Conservation (phyloP, 2,329 filamentous ascomycete species). For the Trichoderma sp. region DNA sequence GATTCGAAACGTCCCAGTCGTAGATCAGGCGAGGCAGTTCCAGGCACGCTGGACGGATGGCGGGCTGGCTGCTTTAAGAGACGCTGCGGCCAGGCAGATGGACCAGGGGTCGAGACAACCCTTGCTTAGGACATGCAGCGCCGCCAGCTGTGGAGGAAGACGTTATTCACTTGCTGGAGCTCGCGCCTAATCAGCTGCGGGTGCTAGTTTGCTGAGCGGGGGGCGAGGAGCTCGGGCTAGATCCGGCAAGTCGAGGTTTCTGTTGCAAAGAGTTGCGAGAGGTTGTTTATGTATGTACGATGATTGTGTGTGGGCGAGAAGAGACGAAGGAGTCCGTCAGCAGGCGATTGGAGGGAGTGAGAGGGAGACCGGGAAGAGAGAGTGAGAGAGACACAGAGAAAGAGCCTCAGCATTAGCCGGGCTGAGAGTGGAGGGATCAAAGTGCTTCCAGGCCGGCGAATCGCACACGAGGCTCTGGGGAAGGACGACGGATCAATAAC, state of each 20-base stretch:
- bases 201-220: neutral
- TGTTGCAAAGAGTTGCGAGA: neutral
- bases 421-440: neutral
- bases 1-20: constrained; percentile 24
- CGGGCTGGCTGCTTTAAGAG: constrained; percentile 36
- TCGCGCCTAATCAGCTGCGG: constrained; percentile 9
- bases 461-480: neutral
- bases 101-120: constrained; percentile 13
- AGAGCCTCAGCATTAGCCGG: neutral
- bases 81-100: constrained; percentile 22
- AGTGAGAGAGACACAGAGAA: neutral
- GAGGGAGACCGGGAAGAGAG: neutral
- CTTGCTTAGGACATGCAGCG: constrained; percentile 14
- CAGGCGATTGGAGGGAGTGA: neutral
- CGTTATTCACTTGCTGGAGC: neutral
- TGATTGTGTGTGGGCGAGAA: neutral
- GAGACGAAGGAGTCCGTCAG: neutral
- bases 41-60: constrained; percentile 16
- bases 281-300: neutral
- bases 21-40: constrained; percentile 19
- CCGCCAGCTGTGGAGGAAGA: neutral
- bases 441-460: neutral
- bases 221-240: constrained; percentile 1
- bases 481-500: neutral
- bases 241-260: neutral